These are phyloP conservation scores for Coleophoma cylindrospora DNA, from an alignment of 2,329 filamentous ascomycete genomes.

Conservation along the genomic window DNA sequence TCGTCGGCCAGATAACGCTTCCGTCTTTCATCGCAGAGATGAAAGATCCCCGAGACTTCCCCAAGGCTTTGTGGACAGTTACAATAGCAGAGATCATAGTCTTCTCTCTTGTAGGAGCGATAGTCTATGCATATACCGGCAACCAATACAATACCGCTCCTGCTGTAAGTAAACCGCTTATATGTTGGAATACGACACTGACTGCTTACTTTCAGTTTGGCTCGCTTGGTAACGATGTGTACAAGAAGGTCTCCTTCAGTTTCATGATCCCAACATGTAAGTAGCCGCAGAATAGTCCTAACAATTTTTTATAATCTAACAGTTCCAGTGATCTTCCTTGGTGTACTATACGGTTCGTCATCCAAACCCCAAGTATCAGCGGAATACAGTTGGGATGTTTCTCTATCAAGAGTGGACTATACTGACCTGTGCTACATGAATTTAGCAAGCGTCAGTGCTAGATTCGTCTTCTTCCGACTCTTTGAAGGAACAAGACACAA, in stretches of 20 bases:
- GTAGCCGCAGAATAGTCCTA: too few relatives aligned
- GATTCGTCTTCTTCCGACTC: slow-evolving; percentile 87
- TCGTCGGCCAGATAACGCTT: slow-evolving; percentile 91
- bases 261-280: slow-evolving; percentile 84
- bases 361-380: too few relatives aligned
- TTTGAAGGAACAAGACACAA: slow-evolving; percentile 79
- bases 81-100: slow-evolving; percentile 84
- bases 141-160: slow-evolving; percentile 85
- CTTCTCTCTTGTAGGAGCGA: slow-evolving; percentile 74
- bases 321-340: slow-evolving; percentile 68
- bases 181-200: too few relatives aligned
- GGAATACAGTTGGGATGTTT: too few relatives aligned
- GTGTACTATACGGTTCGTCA: slow-evolving; percentile 65
- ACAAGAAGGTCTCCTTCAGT: slow-evolving; percentile 84
- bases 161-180: slow-evolving; percentile 33
- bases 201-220: slow-evolving; percentile 49
- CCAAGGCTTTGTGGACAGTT: slow-evolving; percentile 86
- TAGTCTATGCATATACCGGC: slow-evolving; percentile 84
- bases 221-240: slow-evolving; percentile 66
- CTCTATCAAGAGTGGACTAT: too few relatives aligned
- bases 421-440: too few relatives aligned
- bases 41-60: slow-evolving; percentile 76
- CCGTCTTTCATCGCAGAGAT: slow-evolving; percentile 96
- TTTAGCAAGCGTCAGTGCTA: slow-evolving; percentile 69
- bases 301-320: too few relatives aligned